Base-by-base conservation (phyloP, 129 eudicot species). In the Cynara cardunculus region DNA sequence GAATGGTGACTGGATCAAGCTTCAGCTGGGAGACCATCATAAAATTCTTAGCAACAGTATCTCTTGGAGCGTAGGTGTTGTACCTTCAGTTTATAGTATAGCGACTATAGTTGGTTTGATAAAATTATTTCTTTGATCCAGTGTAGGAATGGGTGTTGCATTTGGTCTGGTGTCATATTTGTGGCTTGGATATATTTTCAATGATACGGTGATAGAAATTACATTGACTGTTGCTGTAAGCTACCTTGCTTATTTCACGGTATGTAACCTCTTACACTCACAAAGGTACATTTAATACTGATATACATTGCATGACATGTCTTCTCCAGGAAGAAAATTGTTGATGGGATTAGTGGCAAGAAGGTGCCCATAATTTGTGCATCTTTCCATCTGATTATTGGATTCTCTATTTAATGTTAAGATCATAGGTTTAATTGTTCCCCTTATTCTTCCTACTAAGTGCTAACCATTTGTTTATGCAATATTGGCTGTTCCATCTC, bases 121-220 rank as follows among this genome's bases (percentile, higher is more conserved):
- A 61, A 78, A 59, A 35, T 61, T 77, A 30, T 82, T 66, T 78
- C 24, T 24, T 75, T 79, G 77, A 62, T 80, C 70, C 94, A 95
- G 99, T 80, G 96, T 95, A 9, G 97, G 89, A 32, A 84, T 92
- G 67, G 99, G 99, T 80, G 80, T 95, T 78, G 96, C 94, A 75
- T 95, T 95, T 85, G 99, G 97, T 71, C 79, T 92, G 81, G 90
- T 87, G 72, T 92, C 97, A 41, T 91, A 89, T 64, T 84, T 95
- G 81, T 95, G 99, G 99, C 97, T 95, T 81, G 97, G 97, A 69
- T 92, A 87, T 81, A 95, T 95, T 65, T 92, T 90, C 89, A 95
- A 90, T 25, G 99, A 95, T 87, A 89, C 97, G 0, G 96, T 89
- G 62, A 95, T 95, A 73, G 99, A 95, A 86, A 90, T 95, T 83